Percentiles rank a stretch among this genome's conserved stretches.
These are phyloP conservation scores for Xylariales sp. DNA, from an alignment of 2,329 filamentous ascomycete genomes.

Conservation along the genomic window DNA sequence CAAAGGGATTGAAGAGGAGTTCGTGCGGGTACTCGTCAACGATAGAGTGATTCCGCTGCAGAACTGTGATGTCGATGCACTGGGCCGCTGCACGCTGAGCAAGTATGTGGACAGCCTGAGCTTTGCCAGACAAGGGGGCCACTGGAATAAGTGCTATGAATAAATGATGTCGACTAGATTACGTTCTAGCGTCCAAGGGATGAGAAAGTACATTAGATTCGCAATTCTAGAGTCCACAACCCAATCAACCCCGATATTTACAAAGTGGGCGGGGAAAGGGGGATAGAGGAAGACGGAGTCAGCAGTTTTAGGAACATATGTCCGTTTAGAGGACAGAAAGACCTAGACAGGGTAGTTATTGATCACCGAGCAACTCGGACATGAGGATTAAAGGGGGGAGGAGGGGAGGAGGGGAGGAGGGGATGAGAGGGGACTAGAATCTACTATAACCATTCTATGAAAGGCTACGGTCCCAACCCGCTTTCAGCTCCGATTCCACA, in stretches of 20 bases:
- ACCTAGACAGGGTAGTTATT: background rate
- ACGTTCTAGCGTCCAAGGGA: conserved; percentile 8
- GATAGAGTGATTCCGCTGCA: conserved; percentile 80
- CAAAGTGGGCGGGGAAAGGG: background rate
- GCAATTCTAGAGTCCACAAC: background rate
- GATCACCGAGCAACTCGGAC: conserved; percentile 13
- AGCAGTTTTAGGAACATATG: too few species aligned
- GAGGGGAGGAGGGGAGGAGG: conserved; percentile 10
- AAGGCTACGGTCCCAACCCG: conserved; percentile 4
- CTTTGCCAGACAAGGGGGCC: conserved; percentile 78
- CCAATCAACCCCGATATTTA: background rate
- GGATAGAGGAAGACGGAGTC: background rate
- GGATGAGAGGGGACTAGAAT: too few species aligned
- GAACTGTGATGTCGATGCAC: conserved; percentile 75
- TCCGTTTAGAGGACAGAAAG: too few species aligned
- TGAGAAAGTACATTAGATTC: background rate
- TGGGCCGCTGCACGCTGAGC: conserved; percentile 76
- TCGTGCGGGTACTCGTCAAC: conserved; percentile 84
- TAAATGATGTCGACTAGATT: conserved; percentile 36
- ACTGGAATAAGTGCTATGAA: conserved; percentile 75
- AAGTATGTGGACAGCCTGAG: conserved; percentile 79
- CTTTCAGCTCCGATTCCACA: conserved; percentile 23
- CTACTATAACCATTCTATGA: conserved; percentile 7
- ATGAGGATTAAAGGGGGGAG: conserved; percentile 6
- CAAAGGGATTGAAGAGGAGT: conserved; percentile 65